Conservation (phyloP, 495 filamentous ascomycete species). For the Lasiosphaeris hirsuta region DNA sequence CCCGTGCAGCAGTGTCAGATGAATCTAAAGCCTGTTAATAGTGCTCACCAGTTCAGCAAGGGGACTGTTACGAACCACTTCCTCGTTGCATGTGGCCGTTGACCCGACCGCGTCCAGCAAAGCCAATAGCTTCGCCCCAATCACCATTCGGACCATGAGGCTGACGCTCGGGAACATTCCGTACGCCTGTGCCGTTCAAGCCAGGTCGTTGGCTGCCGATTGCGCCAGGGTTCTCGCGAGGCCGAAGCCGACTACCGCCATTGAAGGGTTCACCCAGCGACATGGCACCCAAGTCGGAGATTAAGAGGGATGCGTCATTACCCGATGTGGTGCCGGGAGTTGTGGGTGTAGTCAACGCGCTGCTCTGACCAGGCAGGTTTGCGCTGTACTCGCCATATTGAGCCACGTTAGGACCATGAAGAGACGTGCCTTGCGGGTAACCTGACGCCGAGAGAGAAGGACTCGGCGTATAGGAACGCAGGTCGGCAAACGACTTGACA, state of each 20-base stretch:
- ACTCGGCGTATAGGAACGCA: constrained; percentile 92
- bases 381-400: constrained; percentile 48
- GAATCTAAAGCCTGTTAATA: constrained; percentile 26
- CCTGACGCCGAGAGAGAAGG: constrained; percentile 75
- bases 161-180: constrained; percentile 74
- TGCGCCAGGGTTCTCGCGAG: constrained; percentile 57
- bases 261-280: constrained; percentile 64
- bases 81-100: constrained; percentile 79
- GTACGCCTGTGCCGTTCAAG: constrained; percentile 58
- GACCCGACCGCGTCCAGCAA: constrained; percentile 59
- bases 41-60: background rate
- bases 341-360: constrained; percentile 34
- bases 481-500: constrained; percentile 94
- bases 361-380: constrained; percentile 34
- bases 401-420: constrained; percentile 59
- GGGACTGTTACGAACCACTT: constrained; percentile 56
- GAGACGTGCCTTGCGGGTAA: constrained; percentile 34
- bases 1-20: constrained; percentile 31
- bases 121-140: constrained; percentile 65
- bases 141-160: constrained; percentile 76
- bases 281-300: constrained; percentile 54
- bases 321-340: constrained; percentile 58
- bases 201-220: constrained; percentile 85
- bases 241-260: constrained; percentile 44
- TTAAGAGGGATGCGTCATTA: constrained; percentile 55